Conservation (phyloP, 345 rosid species). For the Balakata baccata region DNA sequence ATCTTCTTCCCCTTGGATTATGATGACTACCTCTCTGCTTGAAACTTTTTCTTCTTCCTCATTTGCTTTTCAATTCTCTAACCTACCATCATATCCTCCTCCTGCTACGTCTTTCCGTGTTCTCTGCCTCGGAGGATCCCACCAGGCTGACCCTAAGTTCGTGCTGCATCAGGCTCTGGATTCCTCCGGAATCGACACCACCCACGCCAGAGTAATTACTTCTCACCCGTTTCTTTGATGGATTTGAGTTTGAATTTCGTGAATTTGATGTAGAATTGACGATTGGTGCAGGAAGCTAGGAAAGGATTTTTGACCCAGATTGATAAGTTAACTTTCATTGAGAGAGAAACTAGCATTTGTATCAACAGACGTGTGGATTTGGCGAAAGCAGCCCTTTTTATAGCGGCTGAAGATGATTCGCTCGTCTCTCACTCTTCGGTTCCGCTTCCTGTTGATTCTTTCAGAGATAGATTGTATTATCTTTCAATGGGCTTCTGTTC, state of each 20-base stretch:
- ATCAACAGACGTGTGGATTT: slow-evolving; percentile 57
- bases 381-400: slow-evolving; percentile 48
- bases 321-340: slow-evolving; percentile 37
- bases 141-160: background rate
- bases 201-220: background rate
- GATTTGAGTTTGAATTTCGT: too few species aligned
- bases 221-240: background rate
- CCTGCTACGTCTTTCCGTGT: background rate
- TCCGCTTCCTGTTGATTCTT: slow-evolving; percentile 59
- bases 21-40: background rate
- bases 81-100: background rate
- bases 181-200: background rate
- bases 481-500: slow-evolving; percentile 63
- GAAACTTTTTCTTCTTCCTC: too few species aligned
- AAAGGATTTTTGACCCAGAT: slow-evolving; percentile 1
- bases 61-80: background rate
- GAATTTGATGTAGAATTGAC: background rate
- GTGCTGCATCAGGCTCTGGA: background rate
- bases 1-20: too few species aligned
- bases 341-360: slow-evolving; percentile 56
- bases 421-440: slow-evolving; percentile 61
- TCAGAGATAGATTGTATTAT: slow-evolving; percentile 50
- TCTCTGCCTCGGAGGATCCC: background rate
- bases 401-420: slow-evolving; percentile 73
- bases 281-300: background rate